These are phyloP conservation scores for Alternaria brassicae DNA, from an alignment of 2,329 filamentous ascomycete genomes.

Conservation along the genomic window DNA sequence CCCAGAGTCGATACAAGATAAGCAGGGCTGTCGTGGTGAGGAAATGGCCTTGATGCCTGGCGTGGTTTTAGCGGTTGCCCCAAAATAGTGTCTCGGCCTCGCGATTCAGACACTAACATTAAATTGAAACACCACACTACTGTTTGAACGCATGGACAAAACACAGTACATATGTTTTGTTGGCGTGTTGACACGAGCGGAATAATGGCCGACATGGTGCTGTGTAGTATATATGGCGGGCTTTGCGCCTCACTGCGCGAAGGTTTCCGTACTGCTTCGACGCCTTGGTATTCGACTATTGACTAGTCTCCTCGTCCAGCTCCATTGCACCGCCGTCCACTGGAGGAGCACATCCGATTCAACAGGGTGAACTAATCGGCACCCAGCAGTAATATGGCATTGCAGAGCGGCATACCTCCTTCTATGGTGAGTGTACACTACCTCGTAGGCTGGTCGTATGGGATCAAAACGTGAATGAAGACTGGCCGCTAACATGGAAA, in stretches of 20 bases:
- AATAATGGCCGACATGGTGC: slow-evolving; percentile 7
- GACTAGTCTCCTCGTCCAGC: background rate
- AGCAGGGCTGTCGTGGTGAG: background rate
- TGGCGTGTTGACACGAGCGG: slow-evolving; percentile 9
- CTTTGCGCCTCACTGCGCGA: slow-evolving; percentile 8
- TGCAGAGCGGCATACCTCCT: slow-evolving; percentile 21
- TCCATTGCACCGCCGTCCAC: background rate
- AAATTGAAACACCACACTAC: slow-evolving; percentile 20
- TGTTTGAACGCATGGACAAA: slow-evolving; percentile 18
- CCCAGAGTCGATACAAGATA: background rate
- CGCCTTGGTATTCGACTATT: background rate
- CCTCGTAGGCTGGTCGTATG: background rate
- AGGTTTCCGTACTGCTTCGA: slow-evolving; percentile 1
- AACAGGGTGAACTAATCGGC: background rate
- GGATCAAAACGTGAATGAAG: background rate
- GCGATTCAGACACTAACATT: slow-evolving; percentile 15
- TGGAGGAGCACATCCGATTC: background rate
- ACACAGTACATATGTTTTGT: slow-evolving; percentile 10
- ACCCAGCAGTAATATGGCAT: slow-evolving; percentile 15
- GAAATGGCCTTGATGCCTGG: background rate
- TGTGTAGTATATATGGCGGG: slow-evolving; percentile 20
- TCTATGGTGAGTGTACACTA: slow-evolving; percentile 17
- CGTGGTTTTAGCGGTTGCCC: slow-evolving; percentile 7
- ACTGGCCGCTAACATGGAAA: slow-evolving; percentile 11
- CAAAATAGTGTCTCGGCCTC: slow-evolving; percentile 21